phyloP scores from a whole-genome alignment of 164 flowering plant genomes.

The Umbellularia californica region DNA sequence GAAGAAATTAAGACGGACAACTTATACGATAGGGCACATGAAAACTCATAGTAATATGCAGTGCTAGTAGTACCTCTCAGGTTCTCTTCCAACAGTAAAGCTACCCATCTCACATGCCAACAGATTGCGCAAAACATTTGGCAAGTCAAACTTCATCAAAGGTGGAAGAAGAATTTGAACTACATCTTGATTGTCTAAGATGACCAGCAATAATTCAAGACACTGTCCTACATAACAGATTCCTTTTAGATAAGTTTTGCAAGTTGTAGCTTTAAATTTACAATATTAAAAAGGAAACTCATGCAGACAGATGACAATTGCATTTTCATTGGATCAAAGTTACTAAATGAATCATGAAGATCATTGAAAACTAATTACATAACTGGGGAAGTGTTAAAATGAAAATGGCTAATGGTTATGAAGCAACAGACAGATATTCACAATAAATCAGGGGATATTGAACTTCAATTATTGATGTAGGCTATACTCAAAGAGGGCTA shows the following conservation, averaged over 20 bases:
- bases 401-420: too few relatives aligned
- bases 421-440: too few relatives aligned
- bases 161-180: constrained; percentile 46
- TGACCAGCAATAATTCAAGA: constrained; percentile 53
- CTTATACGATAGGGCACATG: neutral
- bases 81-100: constrained; percentile 41
- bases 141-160: constrained; percentile 63
- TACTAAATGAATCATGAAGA: neutral
- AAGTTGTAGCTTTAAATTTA: neutral
- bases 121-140: constrained; percentile 53
- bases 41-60: too few relatives aligned
- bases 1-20: neutral
- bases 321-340: neutral
- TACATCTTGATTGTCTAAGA: constrained; percentile 48
- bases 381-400: neutral
- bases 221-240: constrained; percentile 38
- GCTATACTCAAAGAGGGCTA: too few relatives aligned
- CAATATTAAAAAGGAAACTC: neutral
- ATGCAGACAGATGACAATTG: neutral
- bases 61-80: constrained; percentile 61
- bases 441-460: too few relatives aligned
- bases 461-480: too few relatives aligned
- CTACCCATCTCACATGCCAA: constrained; percentile 61
- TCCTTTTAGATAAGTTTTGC: constrained; percentile 3
- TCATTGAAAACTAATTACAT: neutral